Evolutionary conservation across 1,139 yeast genomes (phyloP).

Genomic region (Yamadazyma diospyri): DNA sequence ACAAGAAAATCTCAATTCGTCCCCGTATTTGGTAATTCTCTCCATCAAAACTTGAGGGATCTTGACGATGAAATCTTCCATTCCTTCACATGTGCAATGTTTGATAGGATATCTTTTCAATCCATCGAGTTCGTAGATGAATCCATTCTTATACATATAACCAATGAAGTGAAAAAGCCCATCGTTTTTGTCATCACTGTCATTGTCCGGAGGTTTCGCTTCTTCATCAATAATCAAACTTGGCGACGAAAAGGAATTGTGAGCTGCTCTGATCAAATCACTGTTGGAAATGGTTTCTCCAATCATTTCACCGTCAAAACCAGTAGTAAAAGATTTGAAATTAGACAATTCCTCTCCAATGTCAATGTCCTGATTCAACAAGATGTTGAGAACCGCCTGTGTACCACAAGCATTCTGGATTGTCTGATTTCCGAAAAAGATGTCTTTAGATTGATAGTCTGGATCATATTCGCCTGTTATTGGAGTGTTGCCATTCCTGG

Average conservation of each 20-base stretch:
- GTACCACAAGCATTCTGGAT: constrained; percentile 78
- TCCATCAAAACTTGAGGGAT: constrained; percentile 43
- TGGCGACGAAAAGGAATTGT: constrained; percentile 65
- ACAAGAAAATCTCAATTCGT: constrained; percentile 58
- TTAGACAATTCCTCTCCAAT: constrained; percentile 50
- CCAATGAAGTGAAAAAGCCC: constrained; percentile 66
- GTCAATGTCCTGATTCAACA: constrained; percentile 39
- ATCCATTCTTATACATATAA: constrained; percentile 43
- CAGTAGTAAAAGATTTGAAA: constrained; percentile 50
- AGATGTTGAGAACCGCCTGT: constrained; percentile 63
- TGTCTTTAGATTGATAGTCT: constrained; percentile 30
- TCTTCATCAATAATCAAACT: constrained; percentile 48
- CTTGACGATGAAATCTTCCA: constrained; percentile 41
- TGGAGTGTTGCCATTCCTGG: constrained; percentile 29
- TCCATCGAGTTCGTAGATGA: constrained; percentile 67
- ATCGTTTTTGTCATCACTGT: constrained; percentile 44
- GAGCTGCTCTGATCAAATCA: constrained; percentile 54
- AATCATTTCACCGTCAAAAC: constrained; percentile 54
- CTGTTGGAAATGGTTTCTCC: constrained; percentile 68
- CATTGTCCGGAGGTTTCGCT: constrained; percentile 21
- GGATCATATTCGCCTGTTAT: constrained; percentile 45
- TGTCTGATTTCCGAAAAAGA: constrained; percentile 65
- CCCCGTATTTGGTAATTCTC: constrained; percentile 45
- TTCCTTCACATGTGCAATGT: constrained; percentile 41
- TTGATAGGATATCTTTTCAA: constrained; percentile 55